Evolutionary conservation across 2,329 filamentous ascomycete genomes (phyloP), one percentile per base, ranked within the genome.

Genomic region (Alternaria tenuissima): DNA sequence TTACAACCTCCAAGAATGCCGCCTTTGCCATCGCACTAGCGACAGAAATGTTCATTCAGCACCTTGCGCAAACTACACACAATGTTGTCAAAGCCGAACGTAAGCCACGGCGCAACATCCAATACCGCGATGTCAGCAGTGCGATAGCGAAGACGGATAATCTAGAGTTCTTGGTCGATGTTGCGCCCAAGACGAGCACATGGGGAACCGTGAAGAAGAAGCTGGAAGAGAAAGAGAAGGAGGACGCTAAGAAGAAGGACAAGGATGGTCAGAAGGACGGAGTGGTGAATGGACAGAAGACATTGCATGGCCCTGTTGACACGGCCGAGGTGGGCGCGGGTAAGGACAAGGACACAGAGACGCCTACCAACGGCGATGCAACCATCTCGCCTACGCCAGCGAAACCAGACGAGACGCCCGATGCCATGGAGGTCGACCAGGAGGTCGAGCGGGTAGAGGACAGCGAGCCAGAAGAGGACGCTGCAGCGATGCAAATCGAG

Each of bases 11-110:
- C 47, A 96, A 94, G 79, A 96, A 96, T 74, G 94, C 94, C 55
- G 91, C 94, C 20, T 98, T 98, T 78, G 89, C 94, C 58, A 96
- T 98, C 72, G 94, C 94, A 1, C 86, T 97, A 61, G 95, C 95
- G 22, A 94, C 95, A 4, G 95, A 99, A 81, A 89, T 97, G 86
- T 98, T 99, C 81, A 90, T 99, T 68, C 93, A 97, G 78, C 91
- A 98, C 78, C 87, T 99, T 26, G 89, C 94, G 20, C 87, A 91
- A 64, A 91, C 96, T 77, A 90, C 91, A 26, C 89, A 96, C 77
- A 94, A 91, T 72, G 91, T 96, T 72, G 91, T 94, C 71, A 96
- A 95, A 75, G 87, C 93, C 1, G 95, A 98, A 80, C 88, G 91
- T 70, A 98, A 98, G 78, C 94, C 94, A 6, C 87, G 95, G 57